Percentiles rank a stretch among this genome's conserved stretches.
Conservation (phyloP, 208 protist genomes). For the Leishmania major region DNA sequence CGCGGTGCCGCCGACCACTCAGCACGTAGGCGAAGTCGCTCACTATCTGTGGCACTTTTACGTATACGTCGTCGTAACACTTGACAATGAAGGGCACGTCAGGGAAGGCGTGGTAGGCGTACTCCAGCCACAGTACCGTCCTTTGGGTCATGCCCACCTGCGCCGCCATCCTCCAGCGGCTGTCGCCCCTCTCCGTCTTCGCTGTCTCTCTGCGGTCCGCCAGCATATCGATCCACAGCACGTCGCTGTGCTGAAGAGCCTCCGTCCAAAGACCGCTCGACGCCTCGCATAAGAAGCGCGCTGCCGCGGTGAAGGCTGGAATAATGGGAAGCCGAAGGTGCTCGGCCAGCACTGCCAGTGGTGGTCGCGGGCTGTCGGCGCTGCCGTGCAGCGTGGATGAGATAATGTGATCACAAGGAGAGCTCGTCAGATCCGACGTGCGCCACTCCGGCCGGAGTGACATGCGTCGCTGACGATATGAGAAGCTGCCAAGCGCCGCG, state of each 20-base stretch:
- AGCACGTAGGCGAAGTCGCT: constrained; percentile 26
- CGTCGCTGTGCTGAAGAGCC: constrained; percentile 30
- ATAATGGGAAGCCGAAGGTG: constrained; percentile 2
- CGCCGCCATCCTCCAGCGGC: constrained; percentile 30
- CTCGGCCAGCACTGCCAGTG: constrained; percentile 2
- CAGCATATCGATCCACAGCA: constrained; percentile 33
- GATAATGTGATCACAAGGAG: neutral
- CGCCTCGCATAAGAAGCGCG: constrained; percentile 26
- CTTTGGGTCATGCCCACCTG: constrained; percentile 48
- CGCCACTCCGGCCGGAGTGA: constrained; percentile 3
- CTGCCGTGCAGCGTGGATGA: neutral
- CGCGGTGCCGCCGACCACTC: neutral
- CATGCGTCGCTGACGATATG: constrained; percentile 11
- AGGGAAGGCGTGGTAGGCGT: constrained; percentile 35
- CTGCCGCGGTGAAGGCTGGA: constrained; percentile 11
- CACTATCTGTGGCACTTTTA: constrained; percentile 47
- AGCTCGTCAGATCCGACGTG: neutral
- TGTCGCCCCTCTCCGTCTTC: constrained; percentile 7
- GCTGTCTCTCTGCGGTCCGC: constrained; percentile 31
- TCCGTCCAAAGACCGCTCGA: constrained; percentile 30
- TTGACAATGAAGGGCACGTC: constrained; percentile 37
- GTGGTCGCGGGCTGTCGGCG: neutral
- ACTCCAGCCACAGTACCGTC: constrained; percentile 43
- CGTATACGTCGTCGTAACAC: constrained; percentile 42
- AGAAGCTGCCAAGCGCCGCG: neutral